Conservation (phyloP, 2,329 filamentous ascomycete genomes). For the Grosmannia huntii region DNA sequence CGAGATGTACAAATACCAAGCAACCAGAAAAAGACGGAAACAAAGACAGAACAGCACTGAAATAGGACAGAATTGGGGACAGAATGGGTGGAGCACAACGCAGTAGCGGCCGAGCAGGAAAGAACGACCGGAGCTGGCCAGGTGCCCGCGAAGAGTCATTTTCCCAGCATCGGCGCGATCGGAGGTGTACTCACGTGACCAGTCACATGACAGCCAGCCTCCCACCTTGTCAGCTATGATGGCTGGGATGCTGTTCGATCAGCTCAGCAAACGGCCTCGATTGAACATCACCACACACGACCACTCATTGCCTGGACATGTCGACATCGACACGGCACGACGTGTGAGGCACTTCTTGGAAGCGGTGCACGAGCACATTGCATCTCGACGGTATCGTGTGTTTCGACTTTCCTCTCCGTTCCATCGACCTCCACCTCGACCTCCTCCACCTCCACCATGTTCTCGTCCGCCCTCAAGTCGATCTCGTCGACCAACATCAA, state of each 20-base stretch:
- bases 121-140: too few relatives aligned
- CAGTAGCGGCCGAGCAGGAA: too few relatives aligned
- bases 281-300: too few relatives aligned
- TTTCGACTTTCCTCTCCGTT: too few relatives aligned
- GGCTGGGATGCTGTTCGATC: too few relatives aligned
- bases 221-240: too few relatives aligned
- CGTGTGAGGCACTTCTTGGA: too few relatives aligned
- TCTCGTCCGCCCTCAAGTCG: constrained; percentile 85
- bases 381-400: too few relatives aligned
- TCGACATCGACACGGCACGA: neutral
- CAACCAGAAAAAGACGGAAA: neutral
- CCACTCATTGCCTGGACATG: neutral
- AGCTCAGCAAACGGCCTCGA: neutral
- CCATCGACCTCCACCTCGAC: too few relatives aligned
- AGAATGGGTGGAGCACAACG: too few relatives aligned
- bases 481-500: constrained; percentile 83
- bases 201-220: neutral
- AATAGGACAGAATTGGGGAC: too few relatives aligned
- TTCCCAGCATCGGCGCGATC: neutral
- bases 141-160: neutral
- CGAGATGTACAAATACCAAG: neutral
- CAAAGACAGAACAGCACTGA: neutral
- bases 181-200: neutral
- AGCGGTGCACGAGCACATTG: too few relatives aligned
- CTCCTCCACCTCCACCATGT: constrained; percentile 43